Evolutionary conservation across 2,329 filamentous ascomycete genomes (phyloP).

Genomic region (Phyllosticta citriasiana): DNA sequence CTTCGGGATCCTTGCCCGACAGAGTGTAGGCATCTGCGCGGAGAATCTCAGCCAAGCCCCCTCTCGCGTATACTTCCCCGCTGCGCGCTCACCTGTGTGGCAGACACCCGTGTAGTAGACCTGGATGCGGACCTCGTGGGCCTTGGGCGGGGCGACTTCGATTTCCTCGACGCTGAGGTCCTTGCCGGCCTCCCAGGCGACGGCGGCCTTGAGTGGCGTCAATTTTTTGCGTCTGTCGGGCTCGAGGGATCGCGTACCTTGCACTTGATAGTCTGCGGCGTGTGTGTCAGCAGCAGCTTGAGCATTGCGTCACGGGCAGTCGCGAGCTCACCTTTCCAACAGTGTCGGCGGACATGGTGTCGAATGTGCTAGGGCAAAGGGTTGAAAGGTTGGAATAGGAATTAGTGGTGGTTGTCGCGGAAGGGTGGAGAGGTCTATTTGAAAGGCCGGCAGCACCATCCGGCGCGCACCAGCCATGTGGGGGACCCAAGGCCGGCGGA

Average conservation of each 20-base stretch:
- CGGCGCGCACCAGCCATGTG: slow-evolving; percentile 8
- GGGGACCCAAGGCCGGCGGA: background rate
- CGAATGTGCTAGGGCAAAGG: background rate
- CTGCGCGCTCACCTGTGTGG: slow-evolving; percentile 63
- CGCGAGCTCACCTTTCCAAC: slow-evolving; percentile 41
- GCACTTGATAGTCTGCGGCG: slow-evolving; percentile 77
- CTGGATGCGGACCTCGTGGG: slow-evolving; percentile 92
- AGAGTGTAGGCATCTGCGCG: slow-evolving; percentile 51
- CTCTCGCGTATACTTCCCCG: background rate
- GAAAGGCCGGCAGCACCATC: background rate
- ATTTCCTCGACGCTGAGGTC: slow-evolving; percentile 82
- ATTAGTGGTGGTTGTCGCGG: background rate
- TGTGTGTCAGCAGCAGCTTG: background rate
- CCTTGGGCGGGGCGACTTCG: slow-evolving; percentile 79
- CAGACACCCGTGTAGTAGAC: slow-evolving; percentile 98
- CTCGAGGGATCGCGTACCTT: slow-evolving; percentile 83
- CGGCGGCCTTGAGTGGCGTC: slow-evolving; percentile 55
- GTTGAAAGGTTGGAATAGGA: background rate
- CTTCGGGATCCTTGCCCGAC: slow-evolving; percentile 87
- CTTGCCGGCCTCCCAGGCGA: slow-evolving; percentile 95
- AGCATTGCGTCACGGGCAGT: background rate
- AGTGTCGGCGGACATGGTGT: slow-evolving; percentile 43
- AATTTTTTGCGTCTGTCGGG: slow-evolving; percentile 43
- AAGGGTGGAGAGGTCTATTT: slow-evolving; percentile 3
- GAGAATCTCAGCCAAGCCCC: background rate